Evolutionary conservation across 164 flowering plant species (phyloP).

Genomic region (Houttuynia cordata): DNA sequence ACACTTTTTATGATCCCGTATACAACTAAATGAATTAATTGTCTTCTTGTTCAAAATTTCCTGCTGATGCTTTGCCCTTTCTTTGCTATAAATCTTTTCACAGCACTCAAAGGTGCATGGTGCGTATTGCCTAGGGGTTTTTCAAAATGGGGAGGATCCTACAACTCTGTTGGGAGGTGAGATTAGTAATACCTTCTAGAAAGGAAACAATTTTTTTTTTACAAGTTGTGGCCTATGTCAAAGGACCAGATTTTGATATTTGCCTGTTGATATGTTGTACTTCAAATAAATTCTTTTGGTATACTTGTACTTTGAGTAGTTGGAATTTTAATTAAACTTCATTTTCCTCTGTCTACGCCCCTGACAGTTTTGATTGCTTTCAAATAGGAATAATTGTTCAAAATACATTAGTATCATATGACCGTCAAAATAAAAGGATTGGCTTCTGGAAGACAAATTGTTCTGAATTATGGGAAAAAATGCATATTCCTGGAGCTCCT

Average conservation of each 20-base stretch:
- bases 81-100: slow-evolving; percentile 4
- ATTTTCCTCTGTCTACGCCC: neutral
- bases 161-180: slow-evolving; percentile 96
- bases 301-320: too few relatives aligned
- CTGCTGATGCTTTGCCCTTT: neutral
- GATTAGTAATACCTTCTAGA: neutral
- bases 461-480: slow-evolving; percentile 75
- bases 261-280: neutral
- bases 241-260: neutral
- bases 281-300: too few relatives aligned
- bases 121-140: slow-evolving; percentile 90
- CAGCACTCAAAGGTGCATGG: slow-evolving; percentile 90
- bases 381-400: slow-evolving; percentile 80
- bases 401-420: slow-evolving; percentile 89
- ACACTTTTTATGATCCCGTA: neutral
- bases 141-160: slow-evolving; percentile 80
- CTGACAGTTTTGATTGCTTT: neutral
- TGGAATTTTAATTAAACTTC: neutral
- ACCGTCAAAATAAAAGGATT: slow-evolving; percentile 66
- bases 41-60: neutral
- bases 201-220: neutral
- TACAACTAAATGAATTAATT: neutral
- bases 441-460: slow-evolving; percentile 99
- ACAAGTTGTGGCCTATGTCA: too few relatives aligned
- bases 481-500: slow-evolving; percentile 31